Evolutionary conservation across 2,329 filamentous ascomycete species (phyloP), one percentile per base, ranked within the genome.

Genomic region (Fusarium sulawesiense): DNA sequence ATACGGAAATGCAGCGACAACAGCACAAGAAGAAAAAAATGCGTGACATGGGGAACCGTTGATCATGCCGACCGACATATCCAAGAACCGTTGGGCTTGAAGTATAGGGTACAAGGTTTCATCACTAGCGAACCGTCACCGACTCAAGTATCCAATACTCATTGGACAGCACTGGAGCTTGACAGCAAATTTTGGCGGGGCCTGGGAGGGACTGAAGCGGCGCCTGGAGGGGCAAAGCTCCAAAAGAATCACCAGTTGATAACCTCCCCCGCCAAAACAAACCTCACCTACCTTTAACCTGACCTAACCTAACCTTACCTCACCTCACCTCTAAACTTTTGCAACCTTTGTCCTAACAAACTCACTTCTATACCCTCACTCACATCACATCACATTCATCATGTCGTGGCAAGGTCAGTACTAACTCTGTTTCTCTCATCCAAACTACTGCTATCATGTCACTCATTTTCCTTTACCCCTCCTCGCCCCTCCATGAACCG

Each of bases 321-420:
- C 10, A 16, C 48, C 30, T 34, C 13, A 51, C 34, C 49, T 51
- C 49, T 42, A 29, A 51, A 51, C 49, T 51, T 42, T 60, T 72
- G 56, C 58, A 61, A 55, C 70, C 59, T 67, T 59, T 61, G 18
- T 55, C 60, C 34, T 47, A 51, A 42, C 49, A 66, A 54, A 56
- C 61, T 55, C 30, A 57, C 44, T 47, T 46, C 49, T 57, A 57
- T 67, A 50, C 34, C 57, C 55, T 66, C 55, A 56, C 64, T 66
- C 55, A 64, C 47, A 41, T 62, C 66, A 42, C 56, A 70, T 68
- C 34, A 37, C 18, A 51, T 51, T 11, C 73, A 88, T 75, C 78
- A 91, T 92, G 90, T 92, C 90, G 82, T 92, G 90, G 90, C 90
- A 93, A 91, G 88, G 91, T 92, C 77, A 76, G 77, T 77, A 69